Conservation (phyloP, 2,329 filamentous ascomycete genomes). For the Cyphellophora europaea region DNA sequence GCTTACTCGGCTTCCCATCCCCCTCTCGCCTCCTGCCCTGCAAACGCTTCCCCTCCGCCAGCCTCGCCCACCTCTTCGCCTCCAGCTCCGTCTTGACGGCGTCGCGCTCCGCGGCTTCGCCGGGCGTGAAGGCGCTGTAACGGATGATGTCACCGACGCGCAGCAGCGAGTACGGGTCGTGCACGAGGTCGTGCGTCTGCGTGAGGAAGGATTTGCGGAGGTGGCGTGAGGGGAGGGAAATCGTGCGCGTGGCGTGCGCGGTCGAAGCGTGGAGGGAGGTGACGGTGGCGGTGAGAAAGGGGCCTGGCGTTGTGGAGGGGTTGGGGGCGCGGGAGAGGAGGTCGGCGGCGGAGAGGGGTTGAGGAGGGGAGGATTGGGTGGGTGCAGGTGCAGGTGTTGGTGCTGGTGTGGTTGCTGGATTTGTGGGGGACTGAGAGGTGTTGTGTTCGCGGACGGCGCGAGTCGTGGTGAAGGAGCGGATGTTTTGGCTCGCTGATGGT, state of each 20-base stretch:
- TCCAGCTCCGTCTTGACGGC: background rate
- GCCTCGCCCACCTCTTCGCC: background rate
- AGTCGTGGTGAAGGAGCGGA: no score
- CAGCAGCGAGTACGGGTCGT: conserved; percentile 14
- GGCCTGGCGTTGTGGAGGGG: background rate
- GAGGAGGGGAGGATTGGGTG: background rate
- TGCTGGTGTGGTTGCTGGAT: background rate
- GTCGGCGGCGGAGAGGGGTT: background rate
- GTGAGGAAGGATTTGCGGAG: conserved; percentile 13
- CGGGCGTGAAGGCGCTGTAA: conserved; percentile 10
- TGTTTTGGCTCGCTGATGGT: no score
- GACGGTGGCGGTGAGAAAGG: conserved; percentile 5
- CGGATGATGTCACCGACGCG: conserved; percentile 17
- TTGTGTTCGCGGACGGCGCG: no score
- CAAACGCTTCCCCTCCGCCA: conserved; percentile 4
- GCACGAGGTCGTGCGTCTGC: conserved; percentile 11
- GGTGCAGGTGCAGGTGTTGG: background rate
- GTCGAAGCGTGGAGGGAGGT: conserved; percentile 5
- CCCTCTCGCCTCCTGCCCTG: conserved; percentile 3
- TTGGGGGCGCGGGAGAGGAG: background rate
- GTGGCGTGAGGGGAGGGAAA: background rate
- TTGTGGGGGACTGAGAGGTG: no score
- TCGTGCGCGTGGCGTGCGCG: conserved; percentile 8
- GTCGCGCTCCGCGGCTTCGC: conserved; percentile 6
- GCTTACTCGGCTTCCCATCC: conserved; percentile 1